A percentile compares a stretch with the other conserved stretches of the same genome.
Conservation (phyloP, 495 filamentous ascomycete genomes). For the Immersiella caudata region DNA sequence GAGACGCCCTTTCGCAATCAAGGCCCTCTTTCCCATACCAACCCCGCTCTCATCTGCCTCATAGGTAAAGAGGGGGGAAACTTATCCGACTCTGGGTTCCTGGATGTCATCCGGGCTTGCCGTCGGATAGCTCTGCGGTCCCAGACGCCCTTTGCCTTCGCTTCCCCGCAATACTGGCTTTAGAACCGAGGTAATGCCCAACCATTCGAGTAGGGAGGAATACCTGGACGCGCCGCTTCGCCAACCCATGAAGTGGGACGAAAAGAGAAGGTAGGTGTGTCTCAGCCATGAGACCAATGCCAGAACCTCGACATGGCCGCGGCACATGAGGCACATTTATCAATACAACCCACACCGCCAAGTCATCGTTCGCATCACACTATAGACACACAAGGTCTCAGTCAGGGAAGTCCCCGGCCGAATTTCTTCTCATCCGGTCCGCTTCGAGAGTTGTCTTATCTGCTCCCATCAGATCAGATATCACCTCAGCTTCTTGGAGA, state of each 20-base stretch:
- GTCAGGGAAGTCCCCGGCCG: neutral
- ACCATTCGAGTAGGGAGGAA: neutral
- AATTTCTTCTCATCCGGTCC: neutral
- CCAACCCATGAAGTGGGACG: neutral
- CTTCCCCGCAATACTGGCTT: conserved; percentile 1
- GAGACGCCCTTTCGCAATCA: neutral
- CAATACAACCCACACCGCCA: conserved; percentile 2
- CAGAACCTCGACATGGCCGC: neutral
- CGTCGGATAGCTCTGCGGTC: neutral
- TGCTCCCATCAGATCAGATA: neutral
- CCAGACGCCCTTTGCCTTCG: neutral
- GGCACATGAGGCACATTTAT: neutral
- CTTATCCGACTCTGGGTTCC: conserved; percentile 2
- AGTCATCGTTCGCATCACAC: conserved; percentile 1
- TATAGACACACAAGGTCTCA: neutral
- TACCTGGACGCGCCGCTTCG: neutral
- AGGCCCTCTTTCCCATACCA: neutral
- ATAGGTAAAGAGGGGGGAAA: neutral
- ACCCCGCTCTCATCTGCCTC: conserved; percentile 1
- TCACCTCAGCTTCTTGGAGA: neutral
- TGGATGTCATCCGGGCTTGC: neutral
- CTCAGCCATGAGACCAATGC: neutral
- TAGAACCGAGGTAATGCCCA: neutral
- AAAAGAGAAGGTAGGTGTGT: conserved; percentile 2
- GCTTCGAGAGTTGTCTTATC: neutral